phyloP scores from a whole-genome alignment of 2,329 filamentous ascomycete genomes.

The Curvularia eragrostidis region DNA sequence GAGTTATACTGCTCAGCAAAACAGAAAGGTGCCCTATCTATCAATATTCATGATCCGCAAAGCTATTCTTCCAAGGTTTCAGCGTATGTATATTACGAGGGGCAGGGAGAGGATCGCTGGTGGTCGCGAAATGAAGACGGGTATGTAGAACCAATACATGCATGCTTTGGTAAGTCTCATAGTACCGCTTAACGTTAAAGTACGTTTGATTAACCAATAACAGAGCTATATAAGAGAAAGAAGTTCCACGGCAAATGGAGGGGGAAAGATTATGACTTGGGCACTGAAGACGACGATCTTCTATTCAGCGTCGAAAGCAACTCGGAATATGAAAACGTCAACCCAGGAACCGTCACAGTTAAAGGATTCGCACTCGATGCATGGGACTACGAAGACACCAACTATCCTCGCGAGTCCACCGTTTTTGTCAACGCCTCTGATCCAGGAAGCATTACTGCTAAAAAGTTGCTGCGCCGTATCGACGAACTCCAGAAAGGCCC shows the following conservation, averaged over 20 bases:
- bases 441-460: neutral
- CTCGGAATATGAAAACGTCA: neutral
- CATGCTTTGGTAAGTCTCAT: neutral
- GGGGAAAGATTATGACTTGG: neutral
- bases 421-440: neutral
- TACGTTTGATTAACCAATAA: neutral
- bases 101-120: neutral
- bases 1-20: neutral
- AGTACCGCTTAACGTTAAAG: neutral
- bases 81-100: neutral
- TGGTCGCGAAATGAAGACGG: neutral
- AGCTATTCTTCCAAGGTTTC: neutral
- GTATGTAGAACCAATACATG: neutral
- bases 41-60: neutral
- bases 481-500: neutral
- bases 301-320: constrained; percentile 1
- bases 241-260: neutral
- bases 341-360: constrained; percentile 1
- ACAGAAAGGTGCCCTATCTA: neutral
- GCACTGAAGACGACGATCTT: neutral
- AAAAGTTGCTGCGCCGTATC: constrained; percentile 1
- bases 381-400: constrained; percentile 1
- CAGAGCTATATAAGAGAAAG: constrained; percentile 1
- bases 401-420: neutral
- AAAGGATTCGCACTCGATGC: neutral